Evolutionary conservation across 2,329 filamentous ascomycete genomes (phyloP), one percentile per base, ranked within the genome.

Genomic region (Endoconidiophora polonica): DNA sequence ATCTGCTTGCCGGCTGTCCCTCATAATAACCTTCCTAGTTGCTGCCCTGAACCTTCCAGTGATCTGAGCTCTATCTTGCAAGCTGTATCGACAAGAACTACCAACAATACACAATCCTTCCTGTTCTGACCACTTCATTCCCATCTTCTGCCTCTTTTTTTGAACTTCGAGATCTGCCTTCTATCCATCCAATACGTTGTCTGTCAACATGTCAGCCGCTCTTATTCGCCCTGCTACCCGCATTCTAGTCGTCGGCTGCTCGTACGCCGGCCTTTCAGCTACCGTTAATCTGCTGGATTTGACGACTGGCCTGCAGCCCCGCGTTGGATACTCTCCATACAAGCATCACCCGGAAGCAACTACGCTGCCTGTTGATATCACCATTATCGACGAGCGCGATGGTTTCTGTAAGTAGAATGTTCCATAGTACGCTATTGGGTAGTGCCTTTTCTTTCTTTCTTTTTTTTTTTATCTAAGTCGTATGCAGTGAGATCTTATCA

Each of bases 341-440:
- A 52, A 54, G 41, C 64, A 71, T 59, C 57, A 69, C 57, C 56
- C 65, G 55, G 58, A 64, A 26, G 59, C 67, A 18, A 66, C 68
- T 42, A 68, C 66, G 22, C 67, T 81, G 42, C 69, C 75, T 1
- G 63, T 85, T 12, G 73, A 86, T 37, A 78, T 88, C 46, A 86
- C 81, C 20, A 72, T 88, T 20, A 77, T 85, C 22, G 83, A 88
- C 58, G 81, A 87, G 62, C 69, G 81, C n/a, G 83, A 88, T 67
- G 84, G 84, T n/a, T 87, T 78, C 61, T 87, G 83, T 87, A 68
- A 57, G 79, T 64, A 5, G 12, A 9, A 1, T 43, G 7, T 23
- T 14, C 12, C 14, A 10, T n/a, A 5, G 23, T 24, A n/a, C 14
- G 16, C 16, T 18, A 18, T 45, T 23, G n/a, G 12, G 20, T 29